Conservation (phyloP, 495 filamentous ascomycete genomes). For the Penicillium cinerascens region DNA sequence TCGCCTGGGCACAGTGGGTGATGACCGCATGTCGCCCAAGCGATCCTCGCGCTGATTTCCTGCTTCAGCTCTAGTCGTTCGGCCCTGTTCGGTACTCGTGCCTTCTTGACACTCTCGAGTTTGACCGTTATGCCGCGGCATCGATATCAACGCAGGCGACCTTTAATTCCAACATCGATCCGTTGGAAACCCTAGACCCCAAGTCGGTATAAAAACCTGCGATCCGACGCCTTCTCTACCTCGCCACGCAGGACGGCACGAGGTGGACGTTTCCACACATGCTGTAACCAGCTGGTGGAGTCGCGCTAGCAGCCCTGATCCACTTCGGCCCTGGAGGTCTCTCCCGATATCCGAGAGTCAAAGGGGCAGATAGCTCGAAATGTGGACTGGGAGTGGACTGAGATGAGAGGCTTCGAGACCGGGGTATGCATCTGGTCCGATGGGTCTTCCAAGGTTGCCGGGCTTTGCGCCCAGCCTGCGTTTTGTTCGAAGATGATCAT, state of each 20-base stretch:
- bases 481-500: constrained; percentile 4
- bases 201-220: constrained; percentile 8
- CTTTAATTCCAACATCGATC: too few relatives aligned
- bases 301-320: constrained; percentile 7
- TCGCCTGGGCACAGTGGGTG: background rate
- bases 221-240: constrained; percentile 18
- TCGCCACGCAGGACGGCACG: constrained; percentile 16
- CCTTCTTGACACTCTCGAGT: background rate
- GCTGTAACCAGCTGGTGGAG: constrained; percentile 7
- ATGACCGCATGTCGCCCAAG: constrained; percentile 15
- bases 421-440: constrained; percentile 14
- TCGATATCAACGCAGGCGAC: background rate
- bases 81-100: constrained; percentile 2
- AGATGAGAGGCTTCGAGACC: constrained; percentile 21
- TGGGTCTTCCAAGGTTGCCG: background rate
- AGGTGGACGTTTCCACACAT: constrained; percentile 11
- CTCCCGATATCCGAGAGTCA: constrained; percentile 18
- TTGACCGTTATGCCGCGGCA: background rate
- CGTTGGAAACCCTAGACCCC: background rate
- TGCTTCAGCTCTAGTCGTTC: constrained; percentile 1
- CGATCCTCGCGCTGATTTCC: constrained; percentile 12
- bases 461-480: background rate
- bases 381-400: constrained; percentile 18
- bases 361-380: constrained; percentile 23
- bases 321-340: constrained; percentile 17